Conservation (phyloP, 2,329 filamentous ascomycete species). For the Fusarium pseudocircinatum region DNA sequence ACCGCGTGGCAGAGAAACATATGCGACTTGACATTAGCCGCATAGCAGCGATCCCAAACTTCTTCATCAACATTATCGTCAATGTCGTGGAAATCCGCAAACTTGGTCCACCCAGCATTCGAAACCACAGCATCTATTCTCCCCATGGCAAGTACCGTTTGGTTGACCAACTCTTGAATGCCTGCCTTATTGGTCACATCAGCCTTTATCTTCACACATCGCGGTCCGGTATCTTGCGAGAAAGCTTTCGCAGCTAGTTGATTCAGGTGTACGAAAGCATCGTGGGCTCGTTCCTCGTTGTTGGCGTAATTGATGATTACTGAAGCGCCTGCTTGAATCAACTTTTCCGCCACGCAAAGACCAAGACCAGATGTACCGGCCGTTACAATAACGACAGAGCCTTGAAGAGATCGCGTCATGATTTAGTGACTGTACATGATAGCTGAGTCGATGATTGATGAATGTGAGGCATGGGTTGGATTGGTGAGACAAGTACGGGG, state of each 20-base stretch:
- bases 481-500: background rate
- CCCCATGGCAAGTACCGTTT: background rate
- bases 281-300: background rate
- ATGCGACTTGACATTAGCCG: conserved; percentile 12
- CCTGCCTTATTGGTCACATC: background rate
- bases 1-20: conserved; percentile 5
- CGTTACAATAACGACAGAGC: background rate
- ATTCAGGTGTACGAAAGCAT: background rate
- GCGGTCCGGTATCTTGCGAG: rapidly evolving
- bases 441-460: background rate
- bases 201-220: background rate
- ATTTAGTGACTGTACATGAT: background rate
- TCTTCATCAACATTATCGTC: conserved; percentile 15
- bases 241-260: rapidly evolving
- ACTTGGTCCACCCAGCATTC: conserved; percentile 11
- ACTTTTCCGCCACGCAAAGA: background rate
- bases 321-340: background rate
- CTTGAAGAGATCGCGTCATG: background rate
- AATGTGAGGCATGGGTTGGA: background rate
- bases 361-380: conserved; percentile 11
- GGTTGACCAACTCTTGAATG: background rate
- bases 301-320: conserved; percentile 5
- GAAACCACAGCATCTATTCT: conserved; percentile 7
- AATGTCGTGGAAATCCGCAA: background rate
- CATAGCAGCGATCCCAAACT: conserved; percentile 13